Evolutionary conservation across 1,139 yeast species (phyloP).

Genomic region (Pichiaceae sp.): DNA sequence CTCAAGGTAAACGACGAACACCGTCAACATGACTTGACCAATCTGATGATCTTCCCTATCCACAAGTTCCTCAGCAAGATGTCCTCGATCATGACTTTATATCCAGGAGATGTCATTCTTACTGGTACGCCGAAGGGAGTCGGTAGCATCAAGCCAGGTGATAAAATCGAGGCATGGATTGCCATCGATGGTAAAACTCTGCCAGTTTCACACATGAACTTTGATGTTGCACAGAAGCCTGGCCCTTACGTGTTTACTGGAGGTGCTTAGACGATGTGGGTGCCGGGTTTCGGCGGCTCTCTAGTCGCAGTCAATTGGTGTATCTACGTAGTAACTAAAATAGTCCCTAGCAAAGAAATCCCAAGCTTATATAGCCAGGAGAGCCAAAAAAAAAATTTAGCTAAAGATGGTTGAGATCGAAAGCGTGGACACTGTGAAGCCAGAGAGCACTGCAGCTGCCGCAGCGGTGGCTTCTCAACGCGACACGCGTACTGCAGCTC

Average conservation of each 20-base stretch:
- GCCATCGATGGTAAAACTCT: conserved; percentile 46
- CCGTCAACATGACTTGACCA: conserved; percentile 72
- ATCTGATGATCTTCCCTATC: conserved; percentile 82
- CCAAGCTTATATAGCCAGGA: too few relatives aligned
- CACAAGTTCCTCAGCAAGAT: conserved; percentile 73
- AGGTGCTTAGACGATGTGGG: background rate
- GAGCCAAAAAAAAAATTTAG: too few relatives aligned
- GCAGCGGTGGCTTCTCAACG: conserved; percentile 23
- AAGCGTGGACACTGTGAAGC: background rate
- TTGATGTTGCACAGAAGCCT: conserved; percentile 58
- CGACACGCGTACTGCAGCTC: conserved; percentile 87
- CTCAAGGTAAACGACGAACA: conserved; percentile 63
- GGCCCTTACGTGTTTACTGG: conserved; percentile 68
- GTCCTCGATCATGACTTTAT: conserved; percentile 82
- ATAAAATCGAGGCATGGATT: conserved; percentile 56
- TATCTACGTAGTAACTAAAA: too few relatives aligned
- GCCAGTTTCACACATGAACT: conserved; percentile 42
- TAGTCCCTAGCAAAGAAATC: too few relatives aligned
- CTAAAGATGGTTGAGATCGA: background rate
- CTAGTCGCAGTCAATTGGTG: too few relatives aligned
- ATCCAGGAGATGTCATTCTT: conserved; percentile 82
- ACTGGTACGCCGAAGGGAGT: conserved; percentile 99
- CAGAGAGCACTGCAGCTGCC: conserved; percentile 11
- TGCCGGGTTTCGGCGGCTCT: too few relatives aligned
- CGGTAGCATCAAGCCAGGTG: conserved; percentile 74